These are phyloP conservation scores for Novymonas esmeraldas DNA, from an alignment of 208 protist genomes.

Conservation along the genomic window DNA sequence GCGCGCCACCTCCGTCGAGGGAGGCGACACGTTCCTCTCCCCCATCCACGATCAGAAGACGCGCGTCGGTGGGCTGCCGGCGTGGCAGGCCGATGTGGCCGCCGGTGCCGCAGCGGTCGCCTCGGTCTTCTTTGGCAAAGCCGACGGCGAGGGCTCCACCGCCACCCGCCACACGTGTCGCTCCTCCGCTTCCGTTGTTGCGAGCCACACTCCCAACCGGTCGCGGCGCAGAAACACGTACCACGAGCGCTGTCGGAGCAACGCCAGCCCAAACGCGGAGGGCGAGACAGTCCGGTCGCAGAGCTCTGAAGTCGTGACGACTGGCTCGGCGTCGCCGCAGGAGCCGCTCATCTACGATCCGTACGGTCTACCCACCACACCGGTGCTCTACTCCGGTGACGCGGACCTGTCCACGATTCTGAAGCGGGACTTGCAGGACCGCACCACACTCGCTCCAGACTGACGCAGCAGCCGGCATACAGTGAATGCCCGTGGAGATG, in stretches of 20 bases:
- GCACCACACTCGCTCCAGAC: conserved; percentile 21
- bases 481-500: too few species aligned
- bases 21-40: not conserved
- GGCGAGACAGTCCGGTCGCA: not conserved
- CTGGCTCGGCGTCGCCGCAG: not conserved
- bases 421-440: conserved; percentile 29
- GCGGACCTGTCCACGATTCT: conserved; percentile 34
- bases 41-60: not conserved
- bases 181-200: not conserved
- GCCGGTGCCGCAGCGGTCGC: not conserved
- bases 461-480: not conserved
- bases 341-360: conserved; percentile 22
- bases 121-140: too few species aligned
- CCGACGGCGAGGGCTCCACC: too few species aligned
- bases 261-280: conserved; percentile 4
- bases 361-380: conserved; percentile 16
- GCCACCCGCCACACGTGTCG: too few species aligned
- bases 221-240: conserved; percentile 7
- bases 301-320: conserved; percentile 1
- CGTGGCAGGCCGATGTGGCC: not conserved
- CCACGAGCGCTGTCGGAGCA: not conserved
- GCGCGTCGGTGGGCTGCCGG: not conserved
- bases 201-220: not conserved
- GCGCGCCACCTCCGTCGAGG: too few species aligned
- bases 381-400: conserved; percentile 29